Conservation (phyloP, 1,284 basidiomycete species). For the Puccinia polysora region DNA sequence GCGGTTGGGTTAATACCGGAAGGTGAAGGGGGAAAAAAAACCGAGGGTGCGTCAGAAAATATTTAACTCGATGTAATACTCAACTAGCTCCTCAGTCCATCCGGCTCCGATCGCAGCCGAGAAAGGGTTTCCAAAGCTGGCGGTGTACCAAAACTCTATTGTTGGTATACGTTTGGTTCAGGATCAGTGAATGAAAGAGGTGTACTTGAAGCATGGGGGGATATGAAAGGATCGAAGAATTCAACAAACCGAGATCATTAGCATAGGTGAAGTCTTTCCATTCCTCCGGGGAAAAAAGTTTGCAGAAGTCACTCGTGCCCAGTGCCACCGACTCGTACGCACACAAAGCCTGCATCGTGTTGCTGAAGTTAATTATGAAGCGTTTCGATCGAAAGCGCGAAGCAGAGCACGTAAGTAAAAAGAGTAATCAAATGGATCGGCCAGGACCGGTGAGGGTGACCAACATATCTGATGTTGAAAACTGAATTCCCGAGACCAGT, state of each 20-base stretch:
- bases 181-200: background rate
- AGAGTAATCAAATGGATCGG: constrained; percentile 57
- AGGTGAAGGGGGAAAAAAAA: background rate
- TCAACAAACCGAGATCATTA: constrained; percentile 27
- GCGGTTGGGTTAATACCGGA: background rate
- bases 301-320: constrained; percentile 57
- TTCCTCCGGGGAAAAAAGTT: constrained; percentile 63
- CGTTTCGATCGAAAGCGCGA: too few relatives aligned
- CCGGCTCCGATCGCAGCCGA: constrained; percentile 55
- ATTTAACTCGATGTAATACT: too few relatives aligned
- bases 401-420: too few relatives aligned
- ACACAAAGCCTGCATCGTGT: constrained; percentile 52
- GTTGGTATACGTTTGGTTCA: background rate
- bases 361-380: background rate
- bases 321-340: constrained; percentile 55
- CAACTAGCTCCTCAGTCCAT: constrained; percentile 55
- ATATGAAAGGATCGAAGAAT: background rate
- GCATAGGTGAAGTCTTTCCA: constrained; percentile 61
- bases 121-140: constrained; percentile 52
- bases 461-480: constrained; percentile 65
- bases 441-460: constrained; percentile 43
- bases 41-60: background rate
- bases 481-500: constrained; percentile 62
- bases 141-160: constrained; percentile 36
- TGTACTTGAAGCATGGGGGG: background rate